These are phyloP conservation scores for Metschnikowia proteae DNA, from an alignment of 805 yeast genomes.

Conservation along the genomic window DNA sequence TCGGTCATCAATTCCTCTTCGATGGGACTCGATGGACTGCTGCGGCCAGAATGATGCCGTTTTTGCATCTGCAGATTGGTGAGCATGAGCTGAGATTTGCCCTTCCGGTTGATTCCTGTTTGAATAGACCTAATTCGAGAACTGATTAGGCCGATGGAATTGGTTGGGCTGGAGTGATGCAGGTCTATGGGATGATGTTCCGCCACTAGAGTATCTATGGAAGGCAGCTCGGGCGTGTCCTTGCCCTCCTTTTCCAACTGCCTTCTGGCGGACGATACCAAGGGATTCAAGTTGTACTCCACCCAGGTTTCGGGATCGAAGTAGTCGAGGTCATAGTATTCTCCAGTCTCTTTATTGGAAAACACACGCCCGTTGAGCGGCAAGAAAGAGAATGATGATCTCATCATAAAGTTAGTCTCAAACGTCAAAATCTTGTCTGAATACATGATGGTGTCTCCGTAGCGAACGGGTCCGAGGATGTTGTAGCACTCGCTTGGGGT, in stretches of 20 bases:
- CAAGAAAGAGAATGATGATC: constrained; percentile 74
- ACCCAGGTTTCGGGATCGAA: constrained; percentile 82
- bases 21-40: constrained; percentile 11
- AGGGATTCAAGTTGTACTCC: constrained; percentile 68
- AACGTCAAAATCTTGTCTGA: constrained; percentile 72
- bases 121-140: constrained; percentile 18
- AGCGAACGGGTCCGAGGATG: constrained; percentile 79
- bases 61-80: constrained; percentile 27
- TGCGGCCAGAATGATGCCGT: constrained; percentile 21
- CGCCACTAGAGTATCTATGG: constrained; percentile 12
- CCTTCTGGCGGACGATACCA: constrained; percentile 47
- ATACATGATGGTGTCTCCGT: constrained; percentile 74
- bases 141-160: constrained; percentile 18
- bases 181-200: constrained; percentile 6
- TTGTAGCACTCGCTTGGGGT: constrained; percentile 81
- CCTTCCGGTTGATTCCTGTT: constrained; percentile 13
- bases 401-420: constrained; percentile 83
- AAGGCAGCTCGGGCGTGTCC: constrained; percentile 4
- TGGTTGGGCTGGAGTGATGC: constrained; percentile 1
- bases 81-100: constrained; percentile 10
- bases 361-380: constrained; percentile 77
- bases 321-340: constrained; percentile 63
- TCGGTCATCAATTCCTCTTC: constrained; percentile 10
- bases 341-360: constrained; percentile 55
- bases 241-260: constrained; percentile 6